phyloP scores from a whole-genome alignment of 495 filamentous ascomycete species.

The Podospora tetraspora region DNA sequence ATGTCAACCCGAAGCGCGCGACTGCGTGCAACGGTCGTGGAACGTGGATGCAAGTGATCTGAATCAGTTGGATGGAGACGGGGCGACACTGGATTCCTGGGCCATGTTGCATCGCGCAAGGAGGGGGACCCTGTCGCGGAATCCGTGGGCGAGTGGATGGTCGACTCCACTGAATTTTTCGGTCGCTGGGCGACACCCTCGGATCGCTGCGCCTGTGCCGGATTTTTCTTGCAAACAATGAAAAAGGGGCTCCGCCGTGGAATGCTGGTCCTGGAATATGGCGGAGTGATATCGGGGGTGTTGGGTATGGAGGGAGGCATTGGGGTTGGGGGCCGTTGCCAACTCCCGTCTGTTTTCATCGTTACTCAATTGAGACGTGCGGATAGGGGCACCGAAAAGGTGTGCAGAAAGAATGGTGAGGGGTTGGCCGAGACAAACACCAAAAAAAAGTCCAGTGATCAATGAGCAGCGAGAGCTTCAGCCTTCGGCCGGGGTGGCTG shows the following conservation, averaged over 20 bases:
- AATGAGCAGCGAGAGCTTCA: neutral
- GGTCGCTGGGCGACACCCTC: neutral
- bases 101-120: neutral
- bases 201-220: neutral
- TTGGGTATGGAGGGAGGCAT: too few species aligned
- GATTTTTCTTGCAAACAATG: neutral
- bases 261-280: neutral
- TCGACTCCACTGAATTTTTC: neutral
- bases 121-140: neutral
- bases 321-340: neutral
- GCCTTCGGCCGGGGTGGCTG: slow-evolving; percentile 4
- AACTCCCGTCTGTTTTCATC: slow-evolving; percentile 14
- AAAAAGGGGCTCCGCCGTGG: neutral
- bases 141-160: neutral
- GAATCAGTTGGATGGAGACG: neutral
- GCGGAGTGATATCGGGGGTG: neutral
- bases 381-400: slow-evolving; percentile 10
- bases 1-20: neutral
- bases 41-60: neutral
- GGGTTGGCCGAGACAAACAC: neutral
- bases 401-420: neutral
- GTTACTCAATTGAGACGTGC: slow-evolving; percentile 15
- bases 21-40: neutral
- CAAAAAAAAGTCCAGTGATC: neutral
- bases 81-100: neutral